A percentile compares a stretch with the other conserved stretches of the same genome.
phyloP scores from a whole-genome alignment of 2,329 filamentous ascomycete genomes.

The Epichloe glyceriae region DNA sequence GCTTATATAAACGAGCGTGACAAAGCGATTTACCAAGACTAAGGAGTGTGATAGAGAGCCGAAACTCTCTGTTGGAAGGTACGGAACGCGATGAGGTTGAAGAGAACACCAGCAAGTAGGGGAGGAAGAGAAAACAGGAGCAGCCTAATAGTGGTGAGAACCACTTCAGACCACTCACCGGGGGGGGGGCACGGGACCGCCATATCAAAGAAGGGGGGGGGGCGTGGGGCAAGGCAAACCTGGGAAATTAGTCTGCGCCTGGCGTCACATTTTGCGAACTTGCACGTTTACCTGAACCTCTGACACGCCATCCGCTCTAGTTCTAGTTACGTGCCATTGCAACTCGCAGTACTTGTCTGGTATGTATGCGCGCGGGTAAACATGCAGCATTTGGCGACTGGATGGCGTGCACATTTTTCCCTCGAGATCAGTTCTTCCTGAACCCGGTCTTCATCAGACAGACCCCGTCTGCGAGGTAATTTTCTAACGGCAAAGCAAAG shows the following conservation, averaged over 20 bases:
- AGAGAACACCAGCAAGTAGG: constrained; percentile 14
- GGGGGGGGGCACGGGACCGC: neutral
- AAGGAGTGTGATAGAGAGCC: constrained; percentile 45
- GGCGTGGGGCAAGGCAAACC: neutral
- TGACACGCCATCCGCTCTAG: constrained; percentile 1
- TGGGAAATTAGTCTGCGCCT: constrained; percentile 4
- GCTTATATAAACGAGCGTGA: constrained; percentile 18
- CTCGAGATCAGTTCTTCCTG: no score
- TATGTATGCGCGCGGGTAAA: neutral
- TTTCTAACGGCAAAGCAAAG: neutral
- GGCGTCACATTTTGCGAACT: neutral
- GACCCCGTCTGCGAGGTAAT: no score
- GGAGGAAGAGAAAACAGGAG: constrained; percentile 6
- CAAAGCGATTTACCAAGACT: constrained; percentile 13
- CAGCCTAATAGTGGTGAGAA: neutral
- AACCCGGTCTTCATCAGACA: no score
- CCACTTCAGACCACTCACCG: neutral
- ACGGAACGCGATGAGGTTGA: constrained; percentile 17
- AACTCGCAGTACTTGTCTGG: constrained; percentile 1
- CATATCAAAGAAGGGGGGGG: neutral
- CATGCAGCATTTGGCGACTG: neutral
- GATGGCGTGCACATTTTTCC: neutral
- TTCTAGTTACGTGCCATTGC: constrained; percentile 1
- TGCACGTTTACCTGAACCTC: constrained; percentile 3
- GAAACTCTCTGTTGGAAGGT: constrained; percentile 39